Percentiles rank a stretch among this genome's conserved stretches.
Evolutionary conservation across 2,329 filamentous ascomycete species (phyloP).

Genomic region (Pochonia chlamydosporia): DNA sequence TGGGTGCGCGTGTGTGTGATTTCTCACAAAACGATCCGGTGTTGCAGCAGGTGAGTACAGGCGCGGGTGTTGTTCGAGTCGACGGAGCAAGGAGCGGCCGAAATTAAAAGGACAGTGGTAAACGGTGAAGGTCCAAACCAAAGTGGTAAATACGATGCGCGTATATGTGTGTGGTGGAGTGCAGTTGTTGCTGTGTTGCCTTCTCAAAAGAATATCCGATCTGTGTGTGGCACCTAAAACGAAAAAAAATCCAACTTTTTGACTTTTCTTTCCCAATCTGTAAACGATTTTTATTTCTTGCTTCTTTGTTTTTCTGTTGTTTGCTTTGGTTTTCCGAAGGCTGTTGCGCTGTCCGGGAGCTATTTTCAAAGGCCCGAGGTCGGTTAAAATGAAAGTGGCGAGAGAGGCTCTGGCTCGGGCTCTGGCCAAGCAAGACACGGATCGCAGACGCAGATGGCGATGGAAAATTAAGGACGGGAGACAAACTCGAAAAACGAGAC

Average conservation of each 20-base stretch:
- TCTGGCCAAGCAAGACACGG: too few relatives aligned
- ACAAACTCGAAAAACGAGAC: slow-evolving; percentile 21
- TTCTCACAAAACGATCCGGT: not conserved
- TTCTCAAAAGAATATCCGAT: slow-evolving; percentile 5
- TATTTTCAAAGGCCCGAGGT: slow-evolving; percentile 1
- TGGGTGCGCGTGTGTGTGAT: not conserved
- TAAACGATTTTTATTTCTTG: not conserved
- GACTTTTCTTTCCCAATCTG: not conserved
- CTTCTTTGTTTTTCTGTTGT: not conserved
- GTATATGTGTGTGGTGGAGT: not conserved
- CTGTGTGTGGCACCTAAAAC: not conserved
- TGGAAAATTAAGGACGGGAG: slow-evolving; percentile 6
- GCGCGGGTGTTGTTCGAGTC: slow-evolving; percentile 3
- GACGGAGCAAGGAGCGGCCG: slow-evolving; percentile 17
- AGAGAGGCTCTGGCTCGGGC: too few relatives aligned
- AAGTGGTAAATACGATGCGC: not conserved
- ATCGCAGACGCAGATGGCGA: slow-evolving; percentile 4
- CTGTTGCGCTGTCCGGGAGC: not conserved
- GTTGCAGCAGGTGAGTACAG: not conserved
- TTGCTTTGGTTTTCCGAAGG: not conserved
- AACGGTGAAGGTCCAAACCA: slow-evolving; percentile 16
- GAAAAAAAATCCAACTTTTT: not conserved
- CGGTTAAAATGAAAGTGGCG: too few relatives aligned
- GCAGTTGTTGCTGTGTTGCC: not conserved
- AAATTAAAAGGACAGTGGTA: slow-evolving; percentile 29